Base-by-base conservation (phyloP, 1,284 basidiomycete genomes). In the Trametes pubescens region DNA sequence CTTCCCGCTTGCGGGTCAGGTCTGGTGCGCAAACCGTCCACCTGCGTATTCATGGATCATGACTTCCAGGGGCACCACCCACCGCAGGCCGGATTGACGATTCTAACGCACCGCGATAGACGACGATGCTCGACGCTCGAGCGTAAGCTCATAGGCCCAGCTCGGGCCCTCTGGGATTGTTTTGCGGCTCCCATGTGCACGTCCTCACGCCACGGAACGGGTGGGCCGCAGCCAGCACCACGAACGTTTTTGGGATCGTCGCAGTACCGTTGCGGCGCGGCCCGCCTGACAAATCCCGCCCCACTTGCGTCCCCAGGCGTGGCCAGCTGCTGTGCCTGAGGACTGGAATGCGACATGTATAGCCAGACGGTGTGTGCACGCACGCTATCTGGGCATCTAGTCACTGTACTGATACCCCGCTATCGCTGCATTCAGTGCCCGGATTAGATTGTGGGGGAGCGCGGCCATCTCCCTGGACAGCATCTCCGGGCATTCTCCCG, bases 231-330 rank as follows among this genome's bases (percentile, higher is more conserved):
- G 60, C 21, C 16, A 18, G 21, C 35, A 32, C 51, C 46, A 48
- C 67, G 64, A 68, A 68, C 67, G 64, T 68, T 68, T 60, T 52
- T 68, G 60, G 46, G 67, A 68, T 68, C 67, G 52, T 64, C 67
- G 64, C 29, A 7, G 8, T 4, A 24, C 55, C 51, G 29, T 60
- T 47, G 37, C 29, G 64, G 58, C 34, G 18, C 18, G 40, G 3
- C 29, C 48, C 51, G 40, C 22, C 29, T 40, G 35, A 35, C 52
- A n/a, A 24, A 54, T 47, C 51, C 40, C 21, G 43, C 52, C 53
- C 14, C 13, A 14, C 29, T 32, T 32, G 11, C 29, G 26, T 38
- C 4, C 18, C 52, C 10, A 32, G 18, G 40, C 58, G 51, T 59
- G 54, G 52, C 44, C 18, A 21, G 10, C 24, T 21, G 64, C 56